Base-by-base conservation (phyloP, 148 eudicot species). In the Fagopyrum homotropicum region DNA sequence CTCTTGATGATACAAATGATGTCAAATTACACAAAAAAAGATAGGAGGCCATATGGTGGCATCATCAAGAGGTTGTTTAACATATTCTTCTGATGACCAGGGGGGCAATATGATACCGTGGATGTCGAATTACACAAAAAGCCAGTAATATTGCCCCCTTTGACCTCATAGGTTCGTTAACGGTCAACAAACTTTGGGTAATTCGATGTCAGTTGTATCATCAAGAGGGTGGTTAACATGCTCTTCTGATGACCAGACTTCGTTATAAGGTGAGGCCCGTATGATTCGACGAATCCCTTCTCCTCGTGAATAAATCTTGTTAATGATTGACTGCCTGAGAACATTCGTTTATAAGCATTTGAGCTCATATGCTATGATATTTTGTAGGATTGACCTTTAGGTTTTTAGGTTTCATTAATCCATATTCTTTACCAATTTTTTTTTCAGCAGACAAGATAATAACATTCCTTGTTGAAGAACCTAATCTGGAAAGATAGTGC, bases 81-180 rank as follows among this genome's bases (percentile, higher is more conserved):
- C 26, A 46, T 6, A 72, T 0, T 72, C 16, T 46, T 12, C 30
- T 16, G 9, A 5, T 6, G 16, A 46, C 0, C 40, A 43, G 7
- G 0, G 14, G 12, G 74, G 55, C 4, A 4, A 17, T 30, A 55
- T 73, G 52, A 35, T 85, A 91, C 92, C 40, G 78, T 44, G 56
- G 26, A 22, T 22, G 26, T 22, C 26, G 26, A 22, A 22, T 22
- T 22, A 22, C 26, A 22, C 26, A 91, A 94, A 81, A 73, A 88
- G 75, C 98, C 98, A 56, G 98, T 94, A 6, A 77, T 79, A 76
- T 89, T 92, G 74, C 50, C 79, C 30, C 95, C 99, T 82, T 90
- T 89, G 30, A 96, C 97, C 55, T 86, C 86, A 79, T 92, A 90
- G 51, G 98, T 92, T 82, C 88, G 86, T 81, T 82, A 89, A 44